phyloP scores from a whole-genome alignment of 805 yeast species.

The Saccharomycopsis synnaedendra region DNA sequence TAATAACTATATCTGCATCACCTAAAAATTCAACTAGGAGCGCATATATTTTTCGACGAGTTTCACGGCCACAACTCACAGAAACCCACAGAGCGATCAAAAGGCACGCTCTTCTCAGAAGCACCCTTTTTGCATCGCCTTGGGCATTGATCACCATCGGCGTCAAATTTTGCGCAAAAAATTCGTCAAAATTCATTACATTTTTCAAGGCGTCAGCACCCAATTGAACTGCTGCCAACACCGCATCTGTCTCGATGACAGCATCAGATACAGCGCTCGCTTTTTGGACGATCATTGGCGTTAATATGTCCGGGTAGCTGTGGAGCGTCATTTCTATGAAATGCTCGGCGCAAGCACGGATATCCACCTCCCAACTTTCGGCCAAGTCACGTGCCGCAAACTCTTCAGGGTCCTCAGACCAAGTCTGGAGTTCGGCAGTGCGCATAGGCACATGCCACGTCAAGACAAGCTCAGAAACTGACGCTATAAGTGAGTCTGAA shows the following conservation, averaged over 20 bases:
- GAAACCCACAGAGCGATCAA: slow-evolving; percentile 76
- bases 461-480: slow-evolving; percentile 56
- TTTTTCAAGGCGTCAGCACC: slow-evolving; percentile 57
- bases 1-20: slow-evolving; percentile 69
- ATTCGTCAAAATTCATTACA: slow-evolving; percentile 54
- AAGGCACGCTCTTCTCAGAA: slow-evolving; percentile 68
- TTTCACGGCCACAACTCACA: slow-evolving; percentile 48
- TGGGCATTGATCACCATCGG: slow-evolving; percentile 34
- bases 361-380: slow-evolving; percentile 71
- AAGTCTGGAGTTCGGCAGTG: slow-evolving; percentile 67
- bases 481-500: slow-evolving; percentile 41
- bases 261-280: slow-evolving; percentile 21
- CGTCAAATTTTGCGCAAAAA: slow-evolving; percentile 48
- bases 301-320: slow-evolving; percentile 44
- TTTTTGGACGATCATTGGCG: slow-evolving; percentile 41
- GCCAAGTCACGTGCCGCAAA: slow-evolving; percentile 78
- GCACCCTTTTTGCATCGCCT: slow-evolving; percentile 36
- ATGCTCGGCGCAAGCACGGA: slow-evolving; percentile 80
- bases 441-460: slow-evolving; percentile 63
- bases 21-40: slow-evolving; percentile 40
- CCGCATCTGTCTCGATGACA: slow-evolving; percentile 64
- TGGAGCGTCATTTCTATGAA: slow-evolving; percentile 66
- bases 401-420: slow-evolving; percentile 86
- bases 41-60: slow-evolving; percentile 46
- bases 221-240: slow-evolving; percentile 72